Percentiles rank a stretch among this genome's conserved stretches.
Conservation (phyloP, 176 grass and related monocot genomes). For the Tillandsia leiboldiana region DNA sequence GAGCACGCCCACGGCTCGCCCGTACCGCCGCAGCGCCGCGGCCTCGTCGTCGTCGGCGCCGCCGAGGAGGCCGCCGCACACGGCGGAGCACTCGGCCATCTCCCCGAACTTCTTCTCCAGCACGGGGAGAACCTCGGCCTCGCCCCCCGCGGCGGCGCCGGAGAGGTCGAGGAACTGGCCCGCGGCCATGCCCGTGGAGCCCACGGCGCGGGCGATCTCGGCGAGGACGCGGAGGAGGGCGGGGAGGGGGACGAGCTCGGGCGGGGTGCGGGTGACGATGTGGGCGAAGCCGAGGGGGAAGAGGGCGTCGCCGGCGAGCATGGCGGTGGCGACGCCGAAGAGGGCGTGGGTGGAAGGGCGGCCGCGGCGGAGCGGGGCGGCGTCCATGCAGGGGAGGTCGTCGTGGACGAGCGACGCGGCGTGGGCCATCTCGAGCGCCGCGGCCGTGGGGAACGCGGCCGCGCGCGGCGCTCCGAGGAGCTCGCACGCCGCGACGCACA, state of each 20-base stretch:
- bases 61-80: conserved; percentile 79
- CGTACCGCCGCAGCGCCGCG: conserved; percentile 57
- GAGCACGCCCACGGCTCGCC: conserved; percentile 73
- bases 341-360: conserved; percentile 67
- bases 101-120: conserved; percentile 92
- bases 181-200: conserved; percentile 80
- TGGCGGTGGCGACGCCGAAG: conserved; percentile 56
- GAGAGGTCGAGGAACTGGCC: conserved; percentile 76
- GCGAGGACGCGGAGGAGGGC: conserved; percentile 56
- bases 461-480: conserved; percentile 50
- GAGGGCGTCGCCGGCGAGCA: conserved; percentile 71
- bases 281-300: conserved; percentile 76
- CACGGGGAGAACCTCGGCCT: conserved; percentile 63
- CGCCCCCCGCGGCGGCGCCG: conserved; percentile 44
- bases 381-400: conserved; percentile 87
- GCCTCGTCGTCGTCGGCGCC: conserved; percentile 51
- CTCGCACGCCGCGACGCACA: conserved; percentile 88
- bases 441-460: conserved; percentile 58
- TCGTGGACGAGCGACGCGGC: conserved; percentile 84
- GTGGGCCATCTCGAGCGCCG: conserved; percentile 87
- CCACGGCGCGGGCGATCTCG: conserved; percentile 77
- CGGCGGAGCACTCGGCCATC: conserved; percentile 83
- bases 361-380: conserved; percentile 61
- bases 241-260: conserved; percentile 31
- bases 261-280: conserved; percentile 49